Evolutionary conservation across 805 yeast genomes (phyloP).

Genomic region (Candida golubevii): DNA sequence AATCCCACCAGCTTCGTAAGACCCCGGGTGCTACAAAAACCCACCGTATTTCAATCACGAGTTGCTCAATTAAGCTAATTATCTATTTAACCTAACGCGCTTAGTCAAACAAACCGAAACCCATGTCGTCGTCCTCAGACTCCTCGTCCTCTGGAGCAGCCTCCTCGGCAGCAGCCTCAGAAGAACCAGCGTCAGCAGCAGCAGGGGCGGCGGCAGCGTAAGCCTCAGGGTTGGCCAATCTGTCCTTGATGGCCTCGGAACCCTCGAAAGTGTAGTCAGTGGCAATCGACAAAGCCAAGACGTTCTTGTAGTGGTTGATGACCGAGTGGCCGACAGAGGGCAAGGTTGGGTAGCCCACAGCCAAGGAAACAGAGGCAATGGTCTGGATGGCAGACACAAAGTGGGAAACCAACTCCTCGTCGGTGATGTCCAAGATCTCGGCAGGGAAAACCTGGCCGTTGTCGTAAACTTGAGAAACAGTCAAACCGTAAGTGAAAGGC

Average conservation of each 20-base stretch:
- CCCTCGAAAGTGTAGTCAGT: conserved; percentile 99
- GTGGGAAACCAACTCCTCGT: conserved; percentile 90
- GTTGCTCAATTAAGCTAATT: conserved; percentile 5
- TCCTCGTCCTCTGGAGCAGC: conserved; percentile 68
- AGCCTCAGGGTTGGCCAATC: conserved; percentile 99
- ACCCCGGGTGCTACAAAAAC: not conserved
- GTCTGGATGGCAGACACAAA: conserved; percentile 87
- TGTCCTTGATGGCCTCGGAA: conserved; percentile 98
- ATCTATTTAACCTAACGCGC: conserved; percentile 14
- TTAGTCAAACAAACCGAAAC: conserved; percentile 98
- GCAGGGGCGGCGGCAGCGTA: conserved; percentile 99
- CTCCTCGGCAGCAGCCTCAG: conserved; percentile 60
- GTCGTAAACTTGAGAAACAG: conserved; percentile 95
- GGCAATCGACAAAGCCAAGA: conserved; percentile 95
- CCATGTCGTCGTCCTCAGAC: conserved; percentile 84
- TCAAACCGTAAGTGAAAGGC: conserved; percentile 99
- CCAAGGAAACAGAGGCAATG: conserved; percentile 95
- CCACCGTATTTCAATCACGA: not conserved
- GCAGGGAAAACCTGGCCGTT: conserved; percentile 98
- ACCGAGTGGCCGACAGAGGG: conserved; percentile 99
- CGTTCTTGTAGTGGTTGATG: conserved; percentile 98
- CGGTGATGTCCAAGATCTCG: conserved; percentile 95
- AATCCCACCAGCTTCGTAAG: too few species aligned
- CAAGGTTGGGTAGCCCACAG: conserved; percentile 98
- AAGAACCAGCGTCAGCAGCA: conserved; percentile 73